A percentile compares a stretch with the other conserved stretches of the same genome.
These are phyloP conservation scores for Neofusicoccum cordaticola DNA, from an alignment of 2,329 filamentous ascomycete genomes.

Conservation along the genomic window DNA sequence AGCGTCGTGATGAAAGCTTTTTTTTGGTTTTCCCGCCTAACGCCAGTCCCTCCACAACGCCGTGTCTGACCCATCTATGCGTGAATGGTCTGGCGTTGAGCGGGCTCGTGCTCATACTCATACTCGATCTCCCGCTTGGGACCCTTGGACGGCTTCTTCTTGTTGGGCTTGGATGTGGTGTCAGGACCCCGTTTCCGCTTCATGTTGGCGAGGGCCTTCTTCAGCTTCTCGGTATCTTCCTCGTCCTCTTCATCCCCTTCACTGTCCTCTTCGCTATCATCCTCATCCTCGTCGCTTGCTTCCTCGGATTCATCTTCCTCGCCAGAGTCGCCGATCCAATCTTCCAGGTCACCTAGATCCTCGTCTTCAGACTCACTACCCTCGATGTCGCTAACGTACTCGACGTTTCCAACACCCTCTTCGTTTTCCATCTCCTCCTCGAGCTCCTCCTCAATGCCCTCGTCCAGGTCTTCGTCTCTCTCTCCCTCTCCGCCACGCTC, in stretches of 20 bases:
- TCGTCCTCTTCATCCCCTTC: constrained; percentile 55
- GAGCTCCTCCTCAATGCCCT: constrained; percentile 72
- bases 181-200: constrained; percentile 57
- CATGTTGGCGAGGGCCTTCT: constrained; percentile 52
- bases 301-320: constrained; percentile 60
- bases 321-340: constrained; percentile 77
- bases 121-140: constrained; percentile 73
- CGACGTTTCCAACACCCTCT: constrained; percentile 71
- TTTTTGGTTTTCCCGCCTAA: neutral
- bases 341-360: constrained; percentile 71
- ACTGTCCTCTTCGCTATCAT: constrained; percentile 50
- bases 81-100: constrained; percentile 34
- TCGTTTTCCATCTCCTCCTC: constrained; percentile 65
- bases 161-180: constrained; percentile 54
- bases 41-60: neutral
- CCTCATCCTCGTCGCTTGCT: constrained; percentile 47
- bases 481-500: constrained; percentile 82
- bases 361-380: constrained; percentile 72
- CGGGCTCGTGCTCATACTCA: constrained; percentile 65
- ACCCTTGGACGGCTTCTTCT: constrained; percentile 55
- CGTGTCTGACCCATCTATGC: constrained; percentile 17
- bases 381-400: constrained; percentile 90
- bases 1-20: neutral
- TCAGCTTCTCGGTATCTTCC: constrained; percentile 56
- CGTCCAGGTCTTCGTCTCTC: constrained; percentile 83